Evolutionary conservation across 257 asterid species (phyloP).

Genomic region (Schizonepeta tenuifolia): DNA sequence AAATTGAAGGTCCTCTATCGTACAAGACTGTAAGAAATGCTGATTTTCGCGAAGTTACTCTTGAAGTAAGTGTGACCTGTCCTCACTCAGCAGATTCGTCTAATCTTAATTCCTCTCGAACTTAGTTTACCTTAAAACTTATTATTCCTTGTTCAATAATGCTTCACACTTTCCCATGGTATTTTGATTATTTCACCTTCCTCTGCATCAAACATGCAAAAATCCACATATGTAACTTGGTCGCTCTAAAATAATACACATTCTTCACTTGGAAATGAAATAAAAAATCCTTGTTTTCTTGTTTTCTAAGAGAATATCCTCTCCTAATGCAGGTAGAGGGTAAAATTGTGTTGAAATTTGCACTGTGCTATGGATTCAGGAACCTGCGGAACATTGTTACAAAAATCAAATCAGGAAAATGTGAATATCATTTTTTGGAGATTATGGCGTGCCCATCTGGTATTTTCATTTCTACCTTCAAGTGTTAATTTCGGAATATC

Average conservation of each 20-base stretch:
- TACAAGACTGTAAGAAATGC: constrained; percentile 79
- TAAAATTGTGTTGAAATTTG: constrained; percentile 77
- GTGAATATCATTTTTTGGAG: constrained; percentile 91
- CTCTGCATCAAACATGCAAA: not conserved
- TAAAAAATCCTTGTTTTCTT: not conserved
- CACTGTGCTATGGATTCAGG: constrained; percentile 93
- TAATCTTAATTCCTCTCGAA: not conserved
- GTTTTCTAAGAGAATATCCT: constrained; percentile 12
- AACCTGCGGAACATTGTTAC: constrained; percentile 91
- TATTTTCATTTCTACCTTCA: constrained; percentile 27
- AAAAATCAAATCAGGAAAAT: constrained; percentile 83
- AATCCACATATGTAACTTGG: not conserved
- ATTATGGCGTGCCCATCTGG: constrained; percentile 99
- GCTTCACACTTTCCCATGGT: constrained; percentile 11
- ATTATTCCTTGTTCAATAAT: not conserved
- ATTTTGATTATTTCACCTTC: not conserved
- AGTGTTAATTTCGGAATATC: not conserved
- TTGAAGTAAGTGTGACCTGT: constrained; percentile 66
- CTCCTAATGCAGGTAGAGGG: constrained; percentile 69
- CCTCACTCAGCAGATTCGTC: constrained; percentile 12
- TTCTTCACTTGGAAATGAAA: not conserved
- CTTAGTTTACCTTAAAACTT: not conserved
- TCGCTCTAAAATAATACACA: not conserved
- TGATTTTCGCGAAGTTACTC: constrained; percentile 84
- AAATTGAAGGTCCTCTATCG: constrained; percentile 69